Base-by-base conservation (phyloP, 495 filamentous ascomycete genomes). In the Aspergillus cavernicola region DNA sequence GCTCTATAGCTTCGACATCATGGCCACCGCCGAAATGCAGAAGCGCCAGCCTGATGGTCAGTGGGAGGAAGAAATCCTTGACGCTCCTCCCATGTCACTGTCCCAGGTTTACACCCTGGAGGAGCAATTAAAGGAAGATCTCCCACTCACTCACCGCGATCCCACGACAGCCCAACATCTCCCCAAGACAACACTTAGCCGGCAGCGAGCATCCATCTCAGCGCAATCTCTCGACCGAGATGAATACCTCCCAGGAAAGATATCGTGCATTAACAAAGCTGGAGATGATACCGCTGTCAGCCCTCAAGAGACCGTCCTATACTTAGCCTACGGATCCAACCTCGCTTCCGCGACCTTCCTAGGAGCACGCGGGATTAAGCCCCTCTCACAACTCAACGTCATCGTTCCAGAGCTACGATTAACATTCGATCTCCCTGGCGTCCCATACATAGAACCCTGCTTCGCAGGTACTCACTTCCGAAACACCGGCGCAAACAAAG, bases 321-420 rank as follows among this genome's bases (percentile, higher is more conserved):
- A 97, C 72, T 82, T 98, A 10, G 93, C 93, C 33, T 98, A 98
- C 60, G 93, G 93, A 56, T 95, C 91, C 43, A 98, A 97, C 65
- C 80, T 98, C 50, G 79, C 73, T 45, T 76, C 84, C 15, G 66
- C 85, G 61, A 90, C 86, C 1, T 96, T 97, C 66, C 78, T 81
- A 23, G 88, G 85, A 40, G 69, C 58, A 26, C 84, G 91, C 11
- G 85, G 85, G 54, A 90, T 97, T 63, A 80, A 77, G 7, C 93
- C 93, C 0, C 63, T 97, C 9, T 87, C 86, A 38, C 76, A 85
- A 51, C 66, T 92, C 57, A 86, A 88, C 62, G 93, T 96, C 15
- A 77, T 84, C 5, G 89, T 90, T 13, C 93, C 93, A 0, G 73
- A 77, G 4, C 80, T 97, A 16, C 72, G 76, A 29, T 71, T 98